Conservation (phyloP, 495 filamentous ascomycete genomes). For the Aspergillus leporis region DNA sequence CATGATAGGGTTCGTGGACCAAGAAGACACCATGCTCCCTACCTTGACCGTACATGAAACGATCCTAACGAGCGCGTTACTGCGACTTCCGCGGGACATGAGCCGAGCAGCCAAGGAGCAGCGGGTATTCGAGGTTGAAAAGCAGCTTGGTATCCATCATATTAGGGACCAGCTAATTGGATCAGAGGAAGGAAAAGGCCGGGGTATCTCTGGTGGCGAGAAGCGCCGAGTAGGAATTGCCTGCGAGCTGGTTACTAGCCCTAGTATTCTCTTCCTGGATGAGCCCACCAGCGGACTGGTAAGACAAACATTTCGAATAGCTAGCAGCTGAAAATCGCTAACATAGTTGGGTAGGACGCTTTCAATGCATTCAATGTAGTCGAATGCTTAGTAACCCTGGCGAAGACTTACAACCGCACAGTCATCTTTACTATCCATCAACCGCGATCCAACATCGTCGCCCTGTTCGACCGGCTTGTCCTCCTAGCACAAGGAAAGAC, state of each 20-base stretch:
- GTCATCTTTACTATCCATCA: constrained; percentile 99
- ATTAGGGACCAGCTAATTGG: constrained; percentile 94
- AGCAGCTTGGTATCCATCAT: constrained; percentile 87
- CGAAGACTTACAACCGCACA: constrained; percentile 93
- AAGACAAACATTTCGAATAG: constrained; percentile 13
- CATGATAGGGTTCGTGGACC: constrained; percentile 95
- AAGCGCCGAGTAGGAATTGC: constrained; percentile 96
- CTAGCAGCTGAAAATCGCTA: not conserved
- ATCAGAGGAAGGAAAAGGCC: constrained; percentile 93
- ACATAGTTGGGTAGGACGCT: constrained; percentile 57
- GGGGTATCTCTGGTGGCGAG: constrained; percentile 95
- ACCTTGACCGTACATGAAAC: constrained; percentile 98
- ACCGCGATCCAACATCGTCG: constrained; percentile 98
- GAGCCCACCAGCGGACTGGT: constrained; percentile 90
- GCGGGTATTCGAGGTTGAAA: constrained; percentile 87
- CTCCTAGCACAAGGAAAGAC: constrained; percentile 85
- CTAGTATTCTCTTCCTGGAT: constrained; percentile 94
- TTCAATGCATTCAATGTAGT: constrained; percentile 98
- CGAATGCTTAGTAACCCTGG: constrained; percentile 91
- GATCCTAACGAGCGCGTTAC: constrained; percentile 88
- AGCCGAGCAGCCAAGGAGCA: constrained; percentile 80
- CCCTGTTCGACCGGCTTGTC: constrained; percentile 92
- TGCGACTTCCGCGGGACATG: constrained; percentile 91
- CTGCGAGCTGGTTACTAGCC: constrained; percentile 96
- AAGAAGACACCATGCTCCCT: constrained; percentile 96